phyloP scores from a whole-genome alignment of 257 asterid species.

The Cynanchum wilfordii region DNA sequence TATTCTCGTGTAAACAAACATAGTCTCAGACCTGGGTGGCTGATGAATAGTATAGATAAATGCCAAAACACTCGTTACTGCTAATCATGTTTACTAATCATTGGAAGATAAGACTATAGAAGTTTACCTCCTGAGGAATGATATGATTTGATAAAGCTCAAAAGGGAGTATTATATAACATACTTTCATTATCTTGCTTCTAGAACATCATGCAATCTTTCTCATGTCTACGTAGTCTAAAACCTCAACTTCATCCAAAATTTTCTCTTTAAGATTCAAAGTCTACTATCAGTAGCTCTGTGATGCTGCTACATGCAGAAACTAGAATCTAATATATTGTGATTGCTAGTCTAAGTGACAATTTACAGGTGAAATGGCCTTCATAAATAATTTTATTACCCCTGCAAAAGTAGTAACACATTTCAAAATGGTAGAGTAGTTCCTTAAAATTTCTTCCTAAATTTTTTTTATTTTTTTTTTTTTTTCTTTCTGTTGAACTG shows the following conservation, averaged over 20 bases:
- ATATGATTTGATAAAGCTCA: background rate
- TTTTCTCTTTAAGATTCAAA: background rate
- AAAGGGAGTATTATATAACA: background rate
- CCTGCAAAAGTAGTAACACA: background rate
- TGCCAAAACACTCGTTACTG: background rate
- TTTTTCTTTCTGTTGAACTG: too few relatives aligned
- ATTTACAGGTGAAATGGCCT: background rate
- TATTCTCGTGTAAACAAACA: background rate
- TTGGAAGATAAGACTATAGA: background rate
- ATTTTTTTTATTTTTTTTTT: too few relatives aligned
- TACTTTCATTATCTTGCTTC: background rate
- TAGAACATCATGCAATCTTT: background rate
- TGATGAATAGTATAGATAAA: background rate
- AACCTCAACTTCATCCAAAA: too few relatives aligned
- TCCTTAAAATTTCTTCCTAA: background rate
- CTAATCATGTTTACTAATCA: background rate
- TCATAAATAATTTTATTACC: background rate
- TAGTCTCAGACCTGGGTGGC: background rate
- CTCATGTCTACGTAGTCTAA: background rate
- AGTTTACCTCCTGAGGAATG: background rate
- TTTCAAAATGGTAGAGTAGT: background rate
- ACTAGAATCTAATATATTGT: background rate
- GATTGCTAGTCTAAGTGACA: background rate
- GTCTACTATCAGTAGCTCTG: background rate
- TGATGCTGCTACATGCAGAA: background rate